Conservation (phyloP, 2,329 filamentous ascomycete genomes). For the Fusarium redolens region DNA sequence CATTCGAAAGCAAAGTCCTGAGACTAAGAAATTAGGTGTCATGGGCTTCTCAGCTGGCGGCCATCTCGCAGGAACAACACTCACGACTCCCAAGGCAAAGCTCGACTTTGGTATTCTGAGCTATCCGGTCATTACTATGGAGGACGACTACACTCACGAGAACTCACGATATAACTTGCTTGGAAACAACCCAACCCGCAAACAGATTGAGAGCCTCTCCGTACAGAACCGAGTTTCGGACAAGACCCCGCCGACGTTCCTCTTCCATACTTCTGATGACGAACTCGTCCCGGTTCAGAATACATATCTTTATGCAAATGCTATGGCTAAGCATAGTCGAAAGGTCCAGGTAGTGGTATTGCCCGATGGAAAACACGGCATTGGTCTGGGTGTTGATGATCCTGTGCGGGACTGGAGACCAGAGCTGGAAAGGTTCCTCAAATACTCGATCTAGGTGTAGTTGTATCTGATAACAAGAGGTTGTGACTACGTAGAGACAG, state of each 20-base stretch:
- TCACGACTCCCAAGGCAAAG: slow-evolving; percentile 19
- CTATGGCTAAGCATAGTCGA: slow-evolving; percentile 21
- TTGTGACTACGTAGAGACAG: fast-evolving
- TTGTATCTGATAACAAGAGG: too few species aligned
- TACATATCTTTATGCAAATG: slow-evolving; percentile 20
- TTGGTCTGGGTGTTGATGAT: slow-evolving; percentile 25
- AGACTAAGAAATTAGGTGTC: slow-evolving; percentile 18
- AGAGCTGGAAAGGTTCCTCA: slow-evolving; percentile 26
- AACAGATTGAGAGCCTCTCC: slow-evolving; percentile 20
- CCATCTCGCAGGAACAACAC: slow-evolving; percentile 28
- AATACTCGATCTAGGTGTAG: slow-evolving; percentile 20
- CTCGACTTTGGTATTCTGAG: slow-evolving; percentile 34
- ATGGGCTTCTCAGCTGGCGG: slow-evolving; percentile 36
- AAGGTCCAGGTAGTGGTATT: slow-evolving; percentile 18
- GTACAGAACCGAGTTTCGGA: slow-evolving; percentile 24
- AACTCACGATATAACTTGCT: slow-evolving; percentile 29
- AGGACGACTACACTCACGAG: slow-evolving; percentile 23
- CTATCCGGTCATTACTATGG: slow-evolving; percentile 30
- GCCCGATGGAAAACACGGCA: slow-evolving; percentile 23
- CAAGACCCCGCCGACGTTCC: slow-evolving; percentile 21
- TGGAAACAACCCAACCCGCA: slow-evolving; percentile 4
- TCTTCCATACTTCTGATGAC: slow-evolving; percentile 35
- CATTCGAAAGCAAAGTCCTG: slow-evolving; percentile 12
- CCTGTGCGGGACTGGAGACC: slow-evolving; percentile 30
- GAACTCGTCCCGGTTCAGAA: slow-evolving; percentile 27